Percentiles rank a stretch among this genome's conserved stretches.
phyloP scores from a whole-genome alignment of 1,284 basidiomycete species.

The Ganoderma meredithae region DNA sequence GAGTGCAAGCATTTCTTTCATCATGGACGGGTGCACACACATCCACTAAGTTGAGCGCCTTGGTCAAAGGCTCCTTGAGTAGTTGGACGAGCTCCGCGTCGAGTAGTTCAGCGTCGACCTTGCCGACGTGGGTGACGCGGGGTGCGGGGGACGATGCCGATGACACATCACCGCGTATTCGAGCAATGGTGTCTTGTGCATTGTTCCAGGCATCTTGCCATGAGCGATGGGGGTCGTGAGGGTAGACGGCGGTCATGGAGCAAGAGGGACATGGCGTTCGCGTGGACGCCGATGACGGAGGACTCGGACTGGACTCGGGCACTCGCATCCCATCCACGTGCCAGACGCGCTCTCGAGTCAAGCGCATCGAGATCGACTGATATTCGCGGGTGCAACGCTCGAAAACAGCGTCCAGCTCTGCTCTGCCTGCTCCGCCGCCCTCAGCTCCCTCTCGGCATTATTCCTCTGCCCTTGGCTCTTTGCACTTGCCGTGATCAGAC shows the following conservation, averaged over 20 bases:
- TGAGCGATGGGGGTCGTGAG: slow-evolving; percentile 28
- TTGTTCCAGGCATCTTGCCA: slow-evolving; percentile 73
- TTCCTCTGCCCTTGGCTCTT: background rate
- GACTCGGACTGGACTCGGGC: slow-evolving; percentile 2
- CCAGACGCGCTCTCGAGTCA: slow-evolving; percentile 30
- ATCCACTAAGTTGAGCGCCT: slow-evolving; percentile 74
- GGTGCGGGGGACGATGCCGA: slow-evolving; percentile 43
- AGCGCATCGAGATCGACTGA: slow-evolving; percentile 30
- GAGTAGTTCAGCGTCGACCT: slow-evolving; percentile 92
- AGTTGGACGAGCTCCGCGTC: slow-evolving; percentile 90
- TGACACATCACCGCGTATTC: slow-evolving; percentile 51
- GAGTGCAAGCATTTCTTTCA: background rate
- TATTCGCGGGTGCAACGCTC: slow-evolving; percentile 1
- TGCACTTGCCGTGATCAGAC: background rate
- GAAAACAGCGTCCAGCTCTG: background rate
- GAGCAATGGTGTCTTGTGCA: slow-evolving; percentile 60
- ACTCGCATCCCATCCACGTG: slow-evolving; percentile 30
- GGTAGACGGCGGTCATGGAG: slow-evolving; percentile 35
- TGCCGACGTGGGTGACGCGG: slow-evolving; percentile 82
- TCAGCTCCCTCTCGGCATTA: slow-evolving; percentile 1
- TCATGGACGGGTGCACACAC: slow-evolving; percentile 55
- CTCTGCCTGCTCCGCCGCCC: background rate
- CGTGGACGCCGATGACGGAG: slow-evolving; percentile 18
- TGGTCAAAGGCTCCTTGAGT: slow-evolving; percentile 84
- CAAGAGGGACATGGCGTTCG: slow-evolving; percentile 25